Base-by-base conservation (phyloP, 768 basidiomycete genomes). In the Lanmaoa pseudosensibilis region DNA sequence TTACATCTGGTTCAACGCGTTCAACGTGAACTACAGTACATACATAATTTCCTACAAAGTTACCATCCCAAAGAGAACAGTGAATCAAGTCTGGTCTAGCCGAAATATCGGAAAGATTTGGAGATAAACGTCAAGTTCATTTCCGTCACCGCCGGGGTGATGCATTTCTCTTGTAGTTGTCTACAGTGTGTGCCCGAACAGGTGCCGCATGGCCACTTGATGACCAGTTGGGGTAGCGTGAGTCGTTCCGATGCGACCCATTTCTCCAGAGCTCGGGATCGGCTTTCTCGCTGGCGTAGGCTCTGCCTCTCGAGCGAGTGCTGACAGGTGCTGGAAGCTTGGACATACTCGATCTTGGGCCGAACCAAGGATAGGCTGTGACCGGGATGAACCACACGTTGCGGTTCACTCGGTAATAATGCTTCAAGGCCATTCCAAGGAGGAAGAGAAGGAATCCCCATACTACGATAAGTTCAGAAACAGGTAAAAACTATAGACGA, bases 291-390 rank as follows among this genome's bases (percentile, higher is more conserved):
- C 51, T 50, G 23, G 53, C 11, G 54, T 64, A 55, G 63, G 70
- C 32, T 58, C 71, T 70, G 61, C 71, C 73, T 60, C 69, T 69
- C 36, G 76, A 70, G 41, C 74, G 75, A 48, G 70, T 51, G 40
- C 71, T 74, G 45, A 76, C 73, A 19, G 80, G 80, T 11, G 68
- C 65, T 0, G 80, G 79, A 48, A 81, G 72, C 58, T 78, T 77
- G 51, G 73, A 65, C 63, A 71, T 63, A 12, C 19, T 60, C 12
- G 66, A 62, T 39, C 59, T 74, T 55, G 79, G 74, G 38, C 80
- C 78, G 72, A 90, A 88, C 88, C 88, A 90, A 50, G 86, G 83
- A 68, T 83, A 87, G 15, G 79, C 78, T 2, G 89, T 87, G 50
- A 88, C 85, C 9, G 89, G 84, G 10, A 77, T 78, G 58, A 82